These are phyloP conservation scores for Prinsepia uniflora DNA, from an alignment of 306 rosid genomes.

Conservation along the genomic window DNA sequence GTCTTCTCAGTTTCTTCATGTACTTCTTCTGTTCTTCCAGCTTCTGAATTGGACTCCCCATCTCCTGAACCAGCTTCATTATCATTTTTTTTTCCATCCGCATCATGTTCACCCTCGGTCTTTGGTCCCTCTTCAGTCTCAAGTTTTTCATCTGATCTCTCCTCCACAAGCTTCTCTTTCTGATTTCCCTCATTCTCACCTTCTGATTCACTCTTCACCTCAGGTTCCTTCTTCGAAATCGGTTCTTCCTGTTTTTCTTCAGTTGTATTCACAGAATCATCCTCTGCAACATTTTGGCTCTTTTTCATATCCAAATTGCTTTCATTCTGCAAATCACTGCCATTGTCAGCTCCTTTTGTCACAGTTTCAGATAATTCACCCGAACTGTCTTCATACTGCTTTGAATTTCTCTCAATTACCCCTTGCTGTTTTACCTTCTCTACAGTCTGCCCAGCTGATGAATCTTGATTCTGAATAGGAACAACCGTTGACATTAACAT, in stretches of 20 bases:
- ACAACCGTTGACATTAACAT: slow-evolving; percentile 56
- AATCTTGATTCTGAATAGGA: slow-evolving; percentile 49
- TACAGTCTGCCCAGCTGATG: slow-evolving; percentile 37
- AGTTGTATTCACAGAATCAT: slow-evolving; percentile 21
- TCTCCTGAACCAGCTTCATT: slow-evolving; percentile 18
- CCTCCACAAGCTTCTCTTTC: slow-evolving; percentile 25
- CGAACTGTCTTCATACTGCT: slow-evolving; percentile 38
- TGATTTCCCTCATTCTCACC: slow-evolving; percentile 32
- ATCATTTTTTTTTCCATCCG: slow-evolving; percentile 14
- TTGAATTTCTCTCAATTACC: slow-evolving; percentile 26
- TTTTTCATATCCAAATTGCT: slow-evolving; percentile 16
- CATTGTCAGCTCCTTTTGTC: slow-evolving; percentile 30
- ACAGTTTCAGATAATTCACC: slow-evolving; percentile 39
- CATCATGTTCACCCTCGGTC: slow-evolving; percentile 11
- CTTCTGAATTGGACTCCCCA: slow-evolving; percentile 30
- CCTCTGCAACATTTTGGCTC: slow-evolving; percentile 21
- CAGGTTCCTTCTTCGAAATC: slow-evolving; percentile 16
- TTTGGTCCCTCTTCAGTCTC: slow-evolving; percentile 11
- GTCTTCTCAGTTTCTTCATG: no score
- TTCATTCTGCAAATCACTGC: slow-evolving; percentile 19
- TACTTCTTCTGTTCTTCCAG: slow-evolving; percentile 1
- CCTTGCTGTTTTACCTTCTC: slow-evolving; percentile 31
- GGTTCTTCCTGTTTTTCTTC: slow-evolving; percentile 23
- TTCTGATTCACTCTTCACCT: slow-evolving; percentile 15
- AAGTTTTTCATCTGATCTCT: slow-evolving; percentile 28